Evolutionary conservation across 2,329 filamentous ascomycete genomes (phyloP), one percentile per base, ranked within the genome.

Genomic region (Fusarium kyushuense): DNA sequence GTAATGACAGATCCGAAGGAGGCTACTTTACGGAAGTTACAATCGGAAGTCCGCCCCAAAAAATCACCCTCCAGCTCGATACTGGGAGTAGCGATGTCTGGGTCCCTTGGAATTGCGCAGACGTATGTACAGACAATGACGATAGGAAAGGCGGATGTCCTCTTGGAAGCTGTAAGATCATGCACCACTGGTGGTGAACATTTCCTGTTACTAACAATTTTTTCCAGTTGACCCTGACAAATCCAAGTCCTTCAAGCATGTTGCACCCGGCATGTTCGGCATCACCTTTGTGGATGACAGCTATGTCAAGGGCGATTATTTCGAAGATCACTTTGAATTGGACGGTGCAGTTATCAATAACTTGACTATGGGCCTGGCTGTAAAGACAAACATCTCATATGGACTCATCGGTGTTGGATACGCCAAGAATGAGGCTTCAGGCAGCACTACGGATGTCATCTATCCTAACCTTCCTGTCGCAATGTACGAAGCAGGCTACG

Each of bases 31-130:
- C 85, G 19, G 83, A 83, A 23, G 84, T 88, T 63, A 77, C 79
- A 27, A 74, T 90, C 25, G 89, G 89, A 19, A 88, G 84, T 9
- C 88, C 88, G 0, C 76, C 78, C 14, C 88, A 90, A 72, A 76
- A 83, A 6, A 63, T 90, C 40, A 84, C 82, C 2, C 76, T 90
- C 53, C 86, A 89, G 74, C 80, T 90, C 43, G 88, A 90, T 76
- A 90, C 88, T 1, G 89, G 88, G 41, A 89, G 87, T 72, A 89
- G 87, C 63, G 89, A 91, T 77, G 83, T 88, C 23, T 90, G 89
- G 88, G 82, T 90, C 38, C 83, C 84, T 16, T 76, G 77, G 42
- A 75, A 71, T 59, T 48, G 55, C 7, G 77, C 82, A 2, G 63
- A 62, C 33, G 79, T 84, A 14, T 87, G 85, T 73, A 60, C 76